Base-by-base conservation (phyloP, 768 basidiomycete species). In the Naganishia randhawae region DNA sequence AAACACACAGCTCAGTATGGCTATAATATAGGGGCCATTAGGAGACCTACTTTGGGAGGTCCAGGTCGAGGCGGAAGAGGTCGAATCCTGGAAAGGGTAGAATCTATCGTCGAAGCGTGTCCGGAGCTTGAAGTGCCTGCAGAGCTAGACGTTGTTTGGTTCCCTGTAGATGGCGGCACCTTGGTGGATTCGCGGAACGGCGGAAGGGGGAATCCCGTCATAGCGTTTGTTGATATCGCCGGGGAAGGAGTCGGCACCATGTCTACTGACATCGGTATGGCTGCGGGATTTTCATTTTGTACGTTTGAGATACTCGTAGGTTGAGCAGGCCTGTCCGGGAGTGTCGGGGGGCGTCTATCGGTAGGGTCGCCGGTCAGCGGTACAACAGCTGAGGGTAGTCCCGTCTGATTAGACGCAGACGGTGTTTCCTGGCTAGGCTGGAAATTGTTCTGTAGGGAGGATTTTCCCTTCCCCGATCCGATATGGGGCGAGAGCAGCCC, bases 1-100 rank as follows among this genome's bases (percentile, higher is more conserved):
- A 29, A 16, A 5, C 16, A 25, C 25, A n/a, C 14, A 7, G 1
- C 39, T 45, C 19, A 37, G 14, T 22, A 11, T n/a, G 32, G 27
- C 3, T n/a, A 41, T 22, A 29, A 31, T 33, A 2, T 0, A 4
- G 5, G 48, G 19, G 9, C 3, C 27, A 25, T 22, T 19, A 27
- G 33, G 8, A 27, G 17, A 41, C 68, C 45, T 64, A 65, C 68
- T 27, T 25, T 51, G 16, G 68, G 68, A 31, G 68, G 62, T 42
- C 63, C 62, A 53, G 68, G 68, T 32, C 68, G 62, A 25, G 68
- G 63, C 4, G 68, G 68, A 39, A 69, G 62, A n/a, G 68, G 68
- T 29, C 68, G 29, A 6, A 41, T 22, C 19, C 45, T 25, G 27
- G 57, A 1, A 39, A 13, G 1, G 7, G 31, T 32, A 8, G 54